Conservation (phyloP, 768 basidiomycete species). For the Suillus decipiens region DNA sequence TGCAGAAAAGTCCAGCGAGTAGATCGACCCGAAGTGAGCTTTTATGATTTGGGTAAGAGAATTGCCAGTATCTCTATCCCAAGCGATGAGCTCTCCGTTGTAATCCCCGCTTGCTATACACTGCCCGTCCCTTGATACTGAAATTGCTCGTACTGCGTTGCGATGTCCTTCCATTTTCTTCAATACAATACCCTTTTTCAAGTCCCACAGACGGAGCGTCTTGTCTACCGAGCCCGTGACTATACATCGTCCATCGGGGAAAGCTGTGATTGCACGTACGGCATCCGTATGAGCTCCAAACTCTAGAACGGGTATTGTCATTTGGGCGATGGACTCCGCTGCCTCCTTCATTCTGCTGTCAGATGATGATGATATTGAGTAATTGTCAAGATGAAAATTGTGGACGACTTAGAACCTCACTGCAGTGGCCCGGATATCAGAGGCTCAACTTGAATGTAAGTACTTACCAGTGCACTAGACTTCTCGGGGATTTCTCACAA, state of each 20-base stretch:
- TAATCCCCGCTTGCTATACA: background rate
- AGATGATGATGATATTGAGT: too few species aligned
- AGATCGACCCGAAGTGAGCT: background rate
- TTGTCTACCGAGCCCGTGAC: conserved; percentile 1
- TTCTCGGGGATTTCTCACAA: too few species aligned
- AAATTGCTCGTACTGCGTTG: background rate
- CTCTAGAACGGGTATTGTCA: background rate
- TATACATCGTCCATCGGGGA: background rate
- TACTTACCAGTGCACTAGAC: too few species aligned
- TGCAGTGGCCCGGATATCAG: too few species aligned
- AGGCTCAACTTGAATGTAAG: too few species aligned
- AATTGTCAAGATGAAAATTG: too few species aligned
- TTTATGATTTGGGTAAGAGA: conserved; percentile 4
- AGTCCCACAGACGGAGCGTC: conserved; percentile 1
- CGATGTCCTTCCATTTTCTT: background rate
- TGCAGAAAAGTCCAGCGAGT: background rate
- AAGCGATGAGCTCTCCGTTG: background rate
- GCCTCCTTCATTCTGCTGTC: background rate
- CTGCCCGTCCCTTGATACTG: background rate
- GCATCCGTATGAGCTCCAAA: background rate
- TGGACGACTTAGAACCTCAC: too few species aligned
- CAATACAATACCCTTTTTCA: background rate
- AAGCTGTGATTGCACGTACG: background rate
- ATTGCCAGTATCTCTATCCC: background rate
- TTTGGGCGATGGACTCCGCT: background rate